These are phyloP conservation scores for Apophysomyces elegans DNA, from an alignment of 371 early-diverging fungal species.

Conservation along the genomic window DNA sequence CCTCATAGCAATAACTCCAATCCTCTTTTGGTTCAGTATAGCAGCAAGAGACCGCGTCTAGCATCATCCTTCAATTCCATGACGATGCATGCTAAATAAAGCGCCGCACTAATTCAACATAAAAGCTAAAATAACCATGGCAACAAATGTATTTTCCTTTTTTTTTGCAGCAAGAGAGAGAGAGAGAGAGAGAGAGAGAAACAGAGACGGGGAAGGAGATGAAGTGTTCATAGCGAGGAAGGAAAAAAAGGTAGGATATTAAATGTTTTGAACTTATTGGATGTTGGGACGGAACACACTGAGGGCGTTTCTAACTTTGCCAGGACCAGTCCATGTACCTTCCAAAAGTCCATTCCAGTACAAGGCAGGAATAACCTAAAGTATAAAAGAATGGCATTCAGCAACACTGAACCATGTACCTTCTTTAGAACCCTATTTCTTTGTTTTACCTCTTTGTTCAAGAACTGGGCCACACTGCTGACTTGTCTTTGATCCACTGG, in stretches of 20 bases:
- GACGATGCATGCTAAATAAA: no score
- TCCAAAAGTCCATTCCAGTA: slow-evolving; percentile 82
- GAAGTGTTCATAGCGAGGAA: not conserved
- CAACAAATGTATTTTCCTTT: no score
- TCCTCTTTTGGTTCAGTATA: no score
- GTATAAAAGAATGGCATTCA: not conserved
- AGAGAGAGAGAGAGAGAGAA: no score
- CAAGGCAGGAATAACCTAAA: slow-evolving; percentile 68
- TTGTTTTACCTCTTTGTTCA: slow-evolving; percentile 68
- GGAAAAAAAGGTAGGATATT: not conserved
- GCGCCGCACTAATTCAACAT: no score
- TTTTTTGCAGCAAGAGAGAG: no score
- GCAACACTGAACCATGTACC: no score
- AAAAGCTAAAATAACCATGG: no score
- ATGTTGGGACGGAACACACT: slow-evolving; percentile 39
- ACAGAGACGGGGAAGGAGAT: not conserved
- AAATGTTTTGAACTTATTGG: not conserved
- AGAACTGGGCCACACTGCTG: slow-evolving; percentile 63
- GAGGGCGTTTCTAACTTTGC: slow-evolving; percentile 59
- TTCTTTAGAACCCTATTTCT: no score
- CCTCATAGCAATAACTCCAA: no score
- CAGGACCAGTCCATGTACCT: slow-evolving; percentile 83
- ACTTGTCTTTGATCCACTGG: slow-evolving; percentile 82
- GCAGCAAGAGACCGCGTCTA: no score
- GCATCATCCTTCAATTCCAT: no score